Conservation (phyloP, 2,329 filamentous ascomycete species). For the Claviceps monticola region DNA sequence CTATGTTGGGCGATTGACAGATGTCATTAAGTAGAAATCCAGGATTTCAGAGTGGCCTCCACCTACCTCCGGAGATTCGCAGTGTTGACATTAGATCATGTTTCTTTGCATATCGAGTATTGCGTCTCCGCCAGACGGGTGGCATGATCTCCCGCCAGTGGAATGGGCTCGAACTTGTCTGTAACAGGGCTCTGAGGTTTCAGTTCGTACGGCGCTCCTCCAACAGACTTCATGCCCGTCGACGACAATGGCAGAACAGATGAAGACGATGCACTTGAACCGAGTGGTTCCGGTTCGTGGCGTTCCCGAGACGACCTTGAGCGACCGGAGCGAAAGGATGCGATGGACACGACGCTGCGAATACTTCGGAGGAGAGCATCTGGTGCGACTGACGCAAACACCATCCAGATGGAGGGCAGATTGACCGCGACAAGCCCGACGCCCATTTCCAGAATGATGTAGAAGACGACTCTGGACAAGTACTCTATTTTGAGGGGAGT, state of each 20-base stretch:
- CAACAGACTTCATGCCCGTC: neutral
- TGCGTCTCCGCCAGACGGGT: too few species aligned
- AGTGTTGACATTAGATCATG: too few species aligned
- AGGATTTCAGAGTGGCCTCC: too few species aligned
- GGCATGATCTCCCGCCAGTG: too few species aligned
- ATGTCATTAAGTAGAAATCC: too few species aligned
- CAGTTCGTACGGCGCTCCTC: neutral
- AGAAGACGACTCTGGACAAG: slow-evolving; percentile 5
- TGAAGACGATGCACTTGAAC: neutral
- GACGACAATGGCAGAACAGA: neutral
- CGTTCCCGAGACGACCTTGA: neutral
- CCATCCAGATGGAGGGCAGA: slow-evolving; percentile 7
- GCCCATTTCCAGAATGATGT: slow-evolving; percentile 5
- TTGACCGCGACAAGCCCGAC: slow-evolving; percentile 5
- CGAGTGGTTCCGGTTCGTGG: neutral
- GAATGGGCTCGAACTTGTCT: neutral
- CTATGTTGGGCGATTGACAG: too few species aligned
- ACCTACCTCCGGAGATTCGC: too few species aligned
- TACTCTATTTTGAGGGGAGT: neutral
- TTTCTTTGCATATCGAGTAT: too few species aligned
- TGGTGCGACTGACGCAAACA: slow-evolving; percentile 5
- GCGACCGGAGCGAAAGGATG: slow-evolving; percentile 1
- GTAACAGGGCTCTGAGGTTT: neutral
- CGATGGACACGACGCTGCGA: slow-evolving; percentile 6
- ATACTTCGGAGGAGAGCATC: slow-evolving; percentile 7